phyloP scores from a whole-genome alignment of 371 early-diverging fungal genomes.

The Massospora cicadina region DNA sequence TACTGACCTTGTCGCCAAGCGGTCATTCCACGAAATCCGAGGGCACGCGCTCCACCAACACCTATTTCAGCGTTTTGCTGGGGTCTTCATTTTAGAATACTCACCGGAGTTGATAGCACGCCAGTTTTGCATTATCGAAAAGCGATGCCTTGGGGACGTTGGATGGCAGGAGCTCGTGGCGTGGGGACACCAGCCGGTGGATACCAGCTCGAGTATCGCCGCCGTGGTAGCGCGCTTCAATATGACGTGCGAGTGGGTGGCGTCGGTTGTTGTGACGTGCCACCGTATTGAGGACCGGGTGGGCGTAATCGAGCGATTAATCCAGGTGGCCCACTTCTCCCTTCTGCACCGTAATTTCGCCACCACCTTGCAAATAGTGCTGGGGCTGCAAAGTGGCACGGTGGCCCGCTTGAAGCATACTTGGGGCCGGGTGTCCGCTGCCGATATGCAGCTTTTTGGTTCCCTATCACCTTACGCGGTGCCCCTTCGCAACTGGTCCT shows the following conservation, averaged over 20 bases:
- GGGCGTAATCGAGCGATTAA: conserved; percentile 48
- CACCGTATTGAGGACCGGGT: conserved; percentile 30
- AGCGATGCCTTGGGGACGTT: conserved; percentile 24
- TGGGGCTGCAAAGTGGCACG: conserved; percentile 37
- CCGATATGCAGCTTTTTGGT: conserved; percentile 29
- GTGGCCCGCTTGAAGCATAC: conserved; percentile 37
- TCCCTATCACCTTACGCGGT: conserved; percentile 37
- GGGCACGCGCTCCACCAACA: conserved; percentile 11
- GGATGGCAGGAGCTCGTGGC: conserved; percentile 45
- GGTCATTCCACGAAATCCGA: conserved; percentile 6
- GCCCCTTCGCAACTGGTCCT: conserved; percentile 34
- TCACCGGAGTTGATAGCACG: conserved; percentile 36
- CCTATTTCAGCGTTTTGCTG: neutral
- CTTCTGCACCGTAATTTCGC: conserved; percentile 40
- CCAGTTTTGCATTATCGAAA: conserved; percentile 40
- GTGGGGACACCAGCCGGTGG: conserved; percentile 23
- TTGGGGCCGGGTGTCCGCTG: conserved; percentile 30
- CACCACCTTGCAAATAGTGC: conserved; percentile 35
- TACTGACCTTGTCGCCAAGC: conserved; percentile 13
- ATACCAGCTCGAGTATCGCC: neutral
- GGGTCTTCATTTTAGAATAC: conserved; percentile 27
- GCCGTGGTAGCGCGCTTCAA: conserved; percentile 49
- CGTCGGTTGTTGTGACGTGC: conserved; percentile 41
- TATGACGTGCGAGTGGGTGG: conserved; percentile 44
- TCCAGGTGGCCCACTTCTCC: conserved; percentile 50